Evolutionary conservation across 805 yeast genomes (phyloP).

Genomic region (Hemisphaericaspora nanyangensis): DNA sequence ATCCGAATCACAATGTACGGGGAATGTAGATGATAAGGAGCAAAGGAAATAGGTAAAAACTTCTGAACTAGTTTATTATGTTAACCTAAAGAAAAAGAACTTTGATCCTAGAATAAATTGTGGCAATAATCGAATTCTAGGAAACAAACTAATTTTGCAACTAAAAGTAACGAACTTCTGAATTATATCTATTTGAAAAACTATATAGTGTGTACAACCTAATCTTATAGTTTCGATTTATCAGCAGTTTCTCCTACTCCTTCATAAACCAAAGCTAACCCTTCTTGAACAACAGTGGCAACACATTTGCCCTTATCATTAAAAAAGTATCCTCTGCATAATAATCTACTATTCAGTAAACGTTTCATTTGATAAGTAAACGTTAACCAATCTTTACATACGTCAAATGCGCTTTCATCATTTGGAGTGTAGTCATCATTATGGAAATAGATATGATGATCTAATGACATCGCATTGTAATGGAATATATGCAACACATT

Average conservation of each 20-base stretch:
- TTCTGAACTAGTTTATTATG: too few species aligned
- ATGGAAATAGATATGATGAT: slow-evolving; percentile 43
- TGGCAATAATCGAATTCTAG: too few species aligned
- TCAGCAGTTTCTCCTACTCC: slow-evolving; percentile 18
- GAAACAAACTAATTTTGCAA: too few species aligned
- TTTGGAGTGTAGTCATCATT: slow-evolving; percentile 17
- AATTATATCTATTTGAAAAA: too few species aligned
- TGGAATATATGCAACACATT: slow-evolving; percentile 36
- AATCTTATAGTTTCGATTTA: slow-evolving; percentile 3
- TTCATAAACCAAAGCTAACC: slow-evolving; percentile 29
- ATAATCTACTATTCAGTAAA: slow-evolving; percentile 30
- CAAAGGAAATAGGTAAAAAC: too few species aligned
- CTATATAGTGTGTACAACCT: too few species aligned
- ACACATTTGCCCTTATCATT: slow-evolving; percentile 27
- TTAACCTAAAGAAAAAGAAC: too few species aligned
- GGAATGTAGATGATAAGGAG: too few species aligned
- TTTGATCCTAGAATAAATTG: too few species aligned
- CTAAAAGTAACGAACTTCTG: too few species aligned
- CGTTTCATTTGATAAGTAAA: slow-evolving; percentile 34
- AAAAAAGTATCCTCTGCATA: slow-evolving; percentile 36
- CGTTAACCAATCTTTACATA: slow-evolving; percentile 34
- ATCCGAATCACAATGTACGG: too few species aligned
- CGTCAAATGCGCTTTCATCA: slow-evolving; percentile 19
- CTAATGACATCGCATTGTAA: slow-evolving; percentile 43
- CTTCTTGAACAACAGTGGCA: slow-evolving; percentile 41